Percentiles rank a stretch among this genome's conserved stretches.
Evolutionary conservation across 2,329 filamentous ascomycete genomes (phyloP).

Genomic region (Leptodontidium sp.): DNA sequence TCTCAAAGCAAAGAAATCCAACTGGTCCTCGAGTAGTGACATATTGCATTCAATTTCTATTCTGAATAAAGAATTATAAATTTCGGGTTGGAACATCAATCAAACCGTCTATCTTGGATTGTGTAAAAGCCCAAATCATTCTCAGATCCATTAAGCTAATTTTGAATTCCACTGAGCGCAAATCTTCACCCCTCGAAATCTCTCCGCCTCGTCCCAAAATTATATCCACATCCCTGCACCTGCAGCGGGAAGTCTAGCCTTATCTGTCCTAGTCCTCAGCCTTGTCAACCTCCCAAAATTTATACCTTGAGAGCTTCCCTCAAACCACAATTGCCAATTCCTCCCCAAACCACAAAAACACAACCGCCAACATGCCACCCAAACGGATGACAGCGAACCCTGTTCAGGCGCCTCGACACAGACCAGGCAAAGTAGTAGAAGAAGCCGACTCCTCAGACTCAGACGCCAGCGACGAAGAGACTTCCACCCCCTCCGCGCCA

Average conservation of each 20-base stretch:
- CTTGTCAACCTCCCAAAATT: constrained; percentile 28
- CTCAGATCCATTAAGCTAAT: background rate
- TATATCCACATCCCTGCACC: constrained; percentile 21
- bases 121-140: background rate
- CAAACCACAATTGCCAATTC: background rate
- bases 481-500: constrained; percentile 46
- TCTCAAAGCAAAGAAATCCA: background rate
- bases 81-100: no score
- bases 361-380: constrained; percentile 60
- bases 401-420: constrained; percentile 79
- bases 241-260: constrained; percentile 30
- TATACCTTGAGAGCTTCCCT: constrained; percentile 2
- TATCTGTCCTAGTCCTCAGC: constrained; percentile 33
- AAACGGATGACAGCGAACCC: constrained; percentile 96
- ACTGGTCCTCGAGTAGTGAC: background rate
- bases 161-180: background rate
- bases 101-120: no score
- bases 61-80: no score
- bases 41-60: background rate
- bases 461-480: constrained; percentile 57
- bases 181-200: background rate
- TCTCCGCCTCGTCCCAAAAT: constrained; percentile 5
- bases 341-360: background rate
- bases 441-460: constrained; percentile 58
- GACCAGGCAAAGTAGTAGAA: constrained; percentile 79